Conservation (phyloP, 1,284 basidiomycete genomes). For the Cryptococcus amylolentus region DNA sequence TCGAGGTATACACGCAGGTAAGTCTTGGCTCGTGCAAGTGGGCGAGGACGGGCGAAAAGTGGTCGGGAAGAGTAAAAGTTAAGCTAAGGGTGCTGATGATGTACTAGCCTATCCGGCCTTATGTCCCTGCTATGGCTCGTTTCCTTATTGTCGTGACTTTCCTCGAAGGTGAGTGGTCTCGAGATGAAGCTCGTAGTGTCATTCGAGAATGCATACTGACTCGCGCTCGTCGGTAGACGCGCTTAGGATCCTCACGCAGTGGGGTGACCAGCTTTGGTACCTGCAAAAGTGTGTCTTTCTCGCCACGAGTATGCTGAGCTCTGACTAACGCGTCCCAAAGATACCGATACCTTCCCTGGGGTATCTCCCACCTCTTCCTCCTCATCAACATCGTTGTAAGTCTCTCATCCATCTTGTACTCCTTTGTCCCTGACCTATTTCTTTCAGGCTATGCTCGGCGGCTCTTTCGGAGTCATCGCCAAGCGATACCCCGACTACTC, state of each 20-base stretch:
- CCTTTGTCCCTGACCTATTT: conserved; percentile 3
- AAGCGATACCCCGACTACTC: conserved; percentile 86
- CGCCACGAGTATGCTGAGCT: conserved; percentile 4
- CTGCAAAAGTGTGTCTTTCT: conserved; percentile 69
- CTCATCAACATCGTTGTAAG: conserved; percentile 86
- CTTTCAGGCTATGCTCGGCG: conserved; percentile 79
- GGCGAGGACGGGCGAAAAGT: neutral
- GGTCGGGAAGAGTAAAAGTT: neutral
- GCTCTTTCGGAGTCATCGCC: conserved; percentile 81
- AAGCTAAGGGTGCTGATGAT: conserved; percentile 1
- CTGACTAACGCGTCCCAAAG: conserved; percentile 50
- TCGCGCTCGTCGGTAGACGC: conserved; percentile 55
- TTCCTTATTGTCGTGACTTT: conserved; percentile 99
- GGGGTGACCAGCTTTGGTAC: conserved; percentile 96
- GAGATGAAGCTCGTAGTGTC: neutral
- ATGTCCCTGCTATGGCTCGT: conserved; percentile 89
- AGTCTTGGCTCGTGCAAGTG: conserved; percentile 6
- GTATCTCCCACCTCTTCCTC: conserved; percentile 88
- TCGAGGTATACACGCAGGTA: conserved; percentile 83
- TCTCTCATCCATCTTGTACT: conserved; percentile 21
- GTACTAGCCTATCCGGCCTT: conserved; percentile 73
- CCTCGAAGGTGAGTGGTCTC: conserved; percentile 63
- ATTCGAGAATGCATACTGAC: neutral
- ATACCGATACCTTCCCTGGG: conserved; percentile 92
- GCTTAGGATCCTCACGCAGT: conserved; percentile 87